Percentiles rank a stretch among this genome's conserved stretches.
Conservation (phyloP, 495 filamentous ascomycete species). For the Penicillium simplicissimum region DNA sequence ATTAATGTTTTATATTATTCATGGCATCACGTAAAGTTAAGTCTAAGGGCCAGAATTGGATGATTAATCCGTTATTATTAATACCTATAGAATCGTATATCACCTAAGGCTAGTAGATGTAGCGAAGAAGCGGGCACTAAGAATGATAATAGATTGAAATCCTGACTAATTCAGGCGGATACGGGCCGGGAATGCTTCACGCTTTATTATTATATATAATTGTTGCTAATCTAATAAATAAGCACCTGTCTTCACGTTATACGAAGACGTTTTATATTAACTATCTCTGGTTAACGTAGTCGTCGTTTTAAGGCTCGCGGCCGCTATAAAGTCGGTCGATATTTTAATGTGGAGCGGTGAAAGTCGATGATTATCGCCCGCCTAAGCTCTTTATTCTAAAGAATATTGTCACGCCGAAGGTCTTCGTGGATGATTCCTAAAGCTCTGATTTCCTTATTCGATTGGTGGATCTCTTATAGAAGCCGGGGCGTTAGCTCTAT, state of each 20-base stretch:
- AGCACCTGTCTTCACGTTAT: conserved; percentile 1
- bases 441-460: conserved; percentile 23
- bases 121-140: conserved; percentile 3
- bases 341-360: conserved; percentile 26
- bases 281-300: conserved; percentile 12
- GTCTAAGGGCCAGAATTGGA: conserved; percentile 13
- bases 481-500: conserved; percentile 16
- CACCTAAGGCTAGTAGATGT: conserved; percentile 7
- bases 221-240: conserved; percentile 7
- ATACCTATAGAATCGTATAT: conserved; percentile 9
- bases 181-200: conserved; percentile 5
- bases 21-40: conserved; percentile 8
- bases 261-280: conserved; percentile 15
- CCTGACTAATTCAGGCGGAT: conserved; percentile 6
- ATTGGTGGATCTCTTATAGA: conserved; percentile 15
- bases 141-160: conserved; percentile 8
- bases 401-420: conserved; percentile 28
- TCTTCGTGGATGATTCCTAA: conserved; percentile 27
- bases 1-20: conserved; percentile 10
- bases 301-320: conserved; percentile 13
- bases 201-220: conserved; percentile 13
- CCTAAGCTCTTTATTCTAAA: conserved; percentile 33
- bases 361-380: conserved; percentile 38
- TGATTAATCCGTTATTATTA: conserved; percentile 3
- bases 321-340: conserved; percentile 11